Conservation (phyloP, 1,139 yeast species). For the Hyphopichia khmerensis region DNA sequence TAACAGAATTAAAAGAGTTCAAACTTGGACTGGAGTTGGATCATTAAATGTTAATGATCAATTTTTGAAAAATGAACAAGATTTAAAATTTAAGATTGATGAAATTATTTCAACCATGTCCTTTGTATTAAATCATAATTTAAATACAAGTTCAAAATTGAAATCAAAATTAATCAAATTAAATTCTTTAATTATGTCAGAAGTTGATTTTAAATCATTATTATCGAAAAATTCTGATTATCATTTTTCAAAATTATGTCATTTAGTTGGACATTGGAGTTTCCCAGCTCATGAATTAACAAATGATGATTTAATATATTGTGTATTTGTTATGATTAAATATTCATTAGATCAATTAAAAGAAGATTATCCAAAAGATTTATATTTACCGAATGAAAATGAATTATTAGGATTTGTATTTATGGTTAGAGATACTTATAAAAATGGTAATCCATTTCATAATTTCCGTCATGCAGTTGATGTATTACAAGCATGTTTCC, state of each 20-base stretch:
- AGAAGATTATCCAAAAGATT: constrained; percentile 13
- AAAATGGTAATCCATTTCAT: constrained; percentile 86
- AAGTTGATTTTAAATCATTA: constrained; percentile 38
- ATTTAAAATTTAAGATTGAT: constrained; percentile 18
- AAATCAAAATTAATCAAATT: constrained; percentile 21
- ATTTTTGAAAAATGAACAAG: constrained; percentile 9
- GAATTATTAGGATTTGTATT: constrained; percentile 58
- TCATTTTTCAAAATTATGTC: constrained; percentile 32
- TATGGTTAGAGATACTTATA: constrained; percentile 72
- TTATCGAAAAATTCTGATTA: constrained; percentile 22
- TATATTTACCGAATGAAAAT: constrained; percentile 33
- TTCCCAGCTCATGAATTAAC: constrained; percentile 69
- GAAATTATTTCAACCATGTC: constrained; percentile 36
- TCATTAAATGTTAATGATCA: constrained; percentile 26
- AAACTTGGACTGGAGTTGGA: constrained; percentile 58
- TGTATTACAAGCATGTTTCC: constrained; percentile 87
- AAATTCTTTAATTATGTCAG: constrained; percentile 29
- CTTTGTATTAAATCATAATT: constrained; percentile 22
- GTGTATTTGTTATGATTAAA: constrained; percentile 56
- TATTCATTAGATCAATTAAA: constrained; percentile 42
- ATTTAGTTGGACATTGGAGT: constrained; percentile 49
- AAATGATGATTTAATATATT: constrained; percentile 66
- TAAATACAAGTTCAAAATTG: constrained; percentile 23
- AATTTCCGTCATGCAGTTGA: constrained; percentile 95
- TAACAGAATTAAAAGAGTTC: constrained; percentile 48